Percentiles rank a stretch among this genome's conserved stretches.
Evolutionary conservation across 179 eudicot genomes (phyloP).

Genomic region (Gypsophila paniculata): DNA sequence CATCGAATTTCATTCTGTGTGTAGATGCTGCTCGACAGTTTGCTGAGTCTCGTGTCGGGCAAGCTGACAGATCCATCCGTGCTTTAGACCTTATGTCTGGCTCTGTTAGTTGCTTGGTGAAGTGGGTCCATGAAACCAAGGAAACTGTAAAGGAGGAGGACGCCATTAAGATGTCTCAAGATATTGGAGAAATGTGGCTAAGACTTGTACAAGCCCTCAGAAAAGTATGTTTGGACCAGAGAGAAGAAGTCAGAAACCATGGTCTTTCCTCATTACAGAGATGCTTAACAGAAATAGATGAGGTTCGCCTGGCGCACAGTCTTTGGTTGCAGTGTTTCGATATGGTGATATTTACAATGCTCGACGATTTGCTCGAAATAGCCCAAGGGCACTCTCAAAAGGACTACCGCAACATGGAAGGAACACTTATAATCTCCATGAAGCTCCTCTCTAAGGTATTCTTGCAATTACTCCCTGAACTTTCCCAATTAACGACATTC

Average conservation of each 20-base stretch:
- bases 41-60: conserved; percentile 72
- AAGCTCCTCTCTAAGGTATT: conserved; percentile 63
- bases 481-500: conserved; percentile 46
- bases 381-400: conserved; percentile 55
- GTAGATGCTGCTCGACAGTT: conserved; percentile 62
- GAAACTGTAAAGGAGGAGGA: conserved; percentile 49
- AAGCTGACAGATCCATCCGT: conserved; percentile 54
- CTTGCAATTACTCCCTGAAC: conserved; percentile 45
- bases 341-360: conserved; percentile 57
- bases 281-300: conserved; percentile 53
- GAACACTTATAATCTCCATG: conserved; percentile 44
- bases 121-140: conserved; percentile 54
- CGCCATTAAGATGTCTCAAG: conserved; percentile 48
- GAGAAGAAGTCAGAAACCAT: conserved; percentile 64
- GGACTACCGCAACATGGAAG: conserved; percentile 70
- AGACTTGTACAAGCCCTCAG: conserved; percentile 65
- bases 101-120: conserved; percentile 50
- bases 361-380: conserved; percentile 65
- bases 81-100: conserved; percentile 65
- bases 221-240: conserved; percentile 62
- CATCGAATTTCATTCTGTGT: conserved; percentile 51
- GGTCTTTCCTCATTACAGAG: conserved; percentile 46
- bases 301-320: conserved; percentile 35
- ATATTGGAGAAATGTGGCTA: conserved; percentile 74
- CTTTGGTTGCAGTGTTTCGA: conserved; percentile 67